phyloP scores from a whole-genome alignment of 164 flowering plant genomes.

The Hamamelis virginiana region DNA sequence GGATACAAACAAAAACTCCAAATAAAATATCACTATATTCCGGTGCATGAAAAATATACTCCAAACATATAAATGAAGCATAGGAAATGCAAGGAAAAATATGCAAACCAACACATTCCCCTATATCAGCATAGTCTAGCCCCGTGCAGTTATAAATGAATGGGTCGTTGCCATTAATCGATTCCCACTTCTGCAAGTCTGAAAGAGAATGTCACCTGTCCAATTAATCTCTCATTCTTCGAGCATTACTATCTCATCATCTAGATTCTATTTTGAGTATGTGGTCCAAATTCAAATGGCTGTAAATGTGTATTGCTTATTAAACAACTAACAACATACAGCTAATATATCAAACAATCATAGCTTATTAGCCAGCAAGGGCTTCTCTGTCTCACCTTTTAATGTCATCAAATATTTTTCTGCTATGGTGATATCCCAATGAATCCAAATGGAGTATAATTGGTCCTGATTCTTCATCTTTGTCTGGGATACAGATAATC shows the following conservation, averaged over 20 bases:
- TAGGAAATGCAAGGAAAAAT: background rate
- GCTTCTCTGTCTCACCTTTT: no score
- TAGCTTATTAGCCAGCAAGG: no score
- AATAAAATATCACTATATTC: background rate
- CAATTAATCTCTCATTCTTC: background rate
- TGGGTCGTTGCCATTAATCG: background rate
- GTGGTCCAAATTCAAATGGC: background rate
- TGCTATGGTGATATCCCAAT: no score
- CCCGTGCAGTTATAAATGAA: background rate
- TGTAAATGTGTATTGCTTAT: no score
- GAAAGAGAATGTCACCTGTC: background rate
- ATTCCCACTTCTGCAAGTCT: background rate
- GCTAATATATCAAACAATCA: no score
- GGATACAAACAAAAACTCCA: background rate
- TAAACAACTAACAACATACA: no score
- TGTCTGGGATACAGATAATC: no score
- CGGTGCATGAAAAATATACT: background rate
- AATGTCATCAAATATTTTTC: no score
- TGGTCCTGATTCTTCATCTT: conserved; percentile 71
- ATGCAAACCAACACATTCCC: background rate
- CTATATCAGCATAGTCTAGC: background rate
- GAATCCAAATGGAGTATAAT: no score
- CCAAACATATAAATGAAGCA: background rate
- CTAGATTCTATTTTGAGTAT: background rate
- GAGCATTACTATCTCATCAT: background rate